Evolutionary conservation across 805 yeast species (phyloP), one percentile per base, ranked within the genome.

Genomic region (Torulaspora maleeae): DNA sequence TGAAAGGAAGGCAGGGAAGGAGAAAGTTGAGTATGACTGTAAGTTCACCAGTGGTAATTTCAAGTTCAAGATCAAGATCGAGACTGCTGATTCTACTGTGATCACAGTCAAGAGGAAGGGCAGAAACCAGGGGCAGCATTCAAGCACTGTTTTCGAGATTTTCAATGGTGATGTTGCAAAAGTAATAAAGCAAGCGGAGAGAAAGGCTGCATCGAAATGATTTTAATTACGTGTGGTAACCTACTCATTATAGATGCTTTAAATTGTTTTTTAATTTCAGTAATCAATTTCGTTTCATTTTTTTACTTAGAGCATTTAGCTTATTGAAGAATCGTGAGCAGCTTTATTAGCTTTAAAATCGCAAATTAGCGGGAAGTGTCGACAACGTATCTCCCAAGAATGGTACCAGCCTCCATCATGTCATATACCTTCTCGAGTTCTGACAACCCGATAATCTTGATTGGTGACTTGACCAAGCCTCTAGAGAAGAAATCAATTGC

Each of bases 381-480:
- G 54, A 88, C 82, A 47, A 88, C 96, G 66, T 83, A 82, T 72
- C 96, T 80, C 60, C 96, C 96, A 58, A 69, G 50, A 54, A 78
- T 74, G 64, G 74, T 72, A 41, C 80, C 79, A 50, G 72, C 62
- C 55, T 72, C 78, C 83, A 78, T 78, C 66, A 75, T 64, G 43
- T 76, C 72, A 65, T 76, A 78, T 47, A 77, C 77, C 34, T 59
- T 58, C 47, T 80, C 75, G 58, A 78, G 66, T 56, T 78, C 79
- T 38, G 76, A 71, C 54, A 78, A 67, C 5, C 82, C 82, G 43
- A 77, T 78, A 52, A 78, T 58, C 67, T 77, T 75, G 59, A 78
- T 78, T 50, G 82, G 86, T 43, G 84, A 76, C 52, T 74, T 68
- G 58, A 82, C 80, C 56, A 78, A 69, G 45, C 88, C 88, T 67